Conservation (phyloP, 23 red algal genomes). For the Pyropia haitanensis region DNA sequence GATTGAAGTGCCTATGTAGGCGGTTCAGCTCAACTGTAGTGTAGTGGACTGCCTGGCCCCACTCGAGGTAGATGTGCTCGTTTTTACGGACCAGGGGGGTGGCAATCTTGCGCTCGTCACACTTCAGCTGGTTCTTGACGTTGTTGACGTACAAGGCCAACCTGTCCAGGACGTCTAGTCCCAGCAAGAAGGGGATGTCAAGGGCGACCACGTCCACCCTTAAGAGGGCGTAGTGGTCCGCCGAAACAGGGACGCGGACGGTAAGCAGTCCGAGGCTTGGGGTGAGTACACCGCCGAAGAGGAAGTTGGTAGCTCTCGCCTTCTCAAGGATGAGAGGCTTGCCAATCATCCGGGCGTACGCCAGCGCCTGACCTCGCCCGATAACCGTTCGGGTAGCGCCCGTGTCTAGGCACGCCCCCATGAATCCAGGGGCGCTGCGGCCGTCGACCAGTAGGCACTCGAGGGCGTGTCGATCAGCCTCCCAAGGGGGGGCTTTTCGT, state of each 20-base stretch:
- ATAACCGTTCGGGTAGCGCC: constrained; percentile 8
- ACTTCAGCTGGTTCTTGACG: not conserved
- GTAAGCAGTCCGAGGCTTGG: not conserved
- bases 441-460: too few species aligned
- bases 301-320: not conserved
- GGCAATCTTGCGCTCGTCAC: not conserved
- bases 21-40: not conserved
- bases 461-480: too few species aligned
- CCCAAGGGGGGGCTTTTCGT: too few species aligned
- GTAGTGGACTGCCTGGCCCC: not conserved
- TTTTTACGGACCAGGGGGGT: not conserved
- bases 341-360: not conserved
- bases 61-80: constrained; percentile 8
- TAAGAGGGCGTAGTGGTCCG: not conserved
- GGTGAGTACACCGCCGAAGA: not conserved
- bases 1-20: constrained; percentile 10
- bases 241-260: not conserved
- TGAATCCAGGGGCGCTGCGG: too few species aligned
- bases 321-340: not conserved
- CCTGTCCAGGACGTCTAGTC: constrained; percentile 4
- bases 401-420: constrained; percentile 17
- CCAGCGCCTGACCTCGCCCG: not conserved
- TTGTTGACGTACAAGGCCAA: not conserved
- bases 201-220: constrained; percentile 4
- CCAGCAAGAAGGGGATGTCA: constrained; percentile 14